Base-by-base conservation (phyloP, 2,329 filamentous ascomycete species). In the Claviceps africana region DNA sequence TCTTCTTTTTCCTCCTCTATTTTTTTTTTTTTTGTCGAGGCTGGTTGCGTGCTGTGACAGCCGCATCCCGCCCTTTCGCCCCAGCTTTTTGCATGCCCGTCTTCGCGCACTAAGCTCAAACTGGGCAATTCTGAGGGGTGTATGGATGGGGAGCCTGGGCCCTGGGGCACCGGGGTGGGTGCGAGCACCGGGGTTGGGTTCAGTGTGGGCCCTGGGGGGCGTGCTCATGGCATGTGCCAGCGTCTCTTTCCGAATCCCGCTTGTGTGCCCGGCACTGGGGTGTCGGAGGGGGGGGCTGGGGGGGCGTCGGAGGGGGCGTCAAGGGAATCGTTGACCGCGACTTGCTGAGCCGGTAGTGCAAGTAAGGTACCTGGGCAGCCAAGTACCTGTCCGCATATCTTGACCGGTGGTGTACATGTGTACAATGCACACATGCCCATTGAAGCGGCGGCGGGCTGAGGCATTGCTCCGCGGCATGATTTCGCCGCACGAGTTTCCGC, bases 31-130 rank as follows among this genome's bases (percentile, higher is more conserved):
- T 45, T 45, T 15, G 5, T 6, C 15, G 4, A 31, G 30, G 39
- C 19, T 50, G 37, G 39, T 35, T 37, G 49, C 30, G 44, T 45
- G 31, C 42, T 21, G 19, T 22, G 31, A 30, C 33, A 46, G 49
- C 49, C 42, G 42, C 49, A 51, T 25, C 48, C 39, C 42, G 43
- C 49, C 42, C 49, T 31, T 30, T 30, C 42, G 31, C 46, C 42
- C 42, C 22, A 17, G 42, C 42, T 44, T 44, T 44, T 28, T 28
- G n/a, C 42, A 25, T 28, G 21, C 42, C 42, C 21, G 30, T 10
- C 37, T 13, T 42, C 37, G 21, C 48, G 2, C 33, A 39, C 25
- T 11, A 42, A 21, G 4, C 2, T 43, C 43, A 46, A 28, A n/a
- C 39, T 22, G 25, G 39, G 30, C 48, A 50, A 50, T 28, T 35